Base-by-base conservation (phyloP, 371 early-diverging fungal species). In the Blakeslea trispora region DNA sequence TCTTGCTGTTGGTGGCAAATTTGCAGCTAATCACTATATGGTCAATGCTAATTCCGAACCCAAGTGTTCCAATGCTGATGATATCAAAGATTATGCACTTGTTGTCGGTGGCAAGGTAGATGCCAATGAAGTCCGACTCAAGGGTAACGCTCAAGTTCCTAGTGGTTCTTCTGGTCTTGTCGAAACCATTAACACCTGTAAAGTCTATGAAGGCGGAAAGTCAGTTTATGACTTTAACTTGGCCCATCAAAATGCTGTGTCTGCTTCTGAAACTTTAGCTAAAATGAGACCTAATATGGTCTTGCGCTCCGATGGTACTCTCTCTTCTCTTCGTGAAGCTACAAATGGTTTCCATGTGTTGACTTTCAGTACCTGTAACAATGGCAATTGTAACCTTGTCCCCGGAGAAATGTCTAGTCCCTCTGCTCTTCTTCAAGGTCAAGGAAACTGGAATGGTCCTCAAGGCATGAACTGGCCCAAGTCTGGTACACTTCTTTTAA, bases 381-480 rank as follows among this genome's bases (percentile, higher is more conserved):
- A 46, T 15, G 18, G 28, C 15, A 10, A 37, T 10, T 46, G 55
- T 17, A 8, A 18, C 18, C 22, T 24, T 21, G 28, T n/a, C 7
- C 40, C 40, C 13, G 45, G 37, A 6, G 14, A 45, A n/a, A 17
- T 55, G 22, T 55, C 46, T 22, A 11, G 46, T 23, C 39, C 45
- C 22, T 11, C 14, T 8, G 28, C 39, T 6, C 34, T 46, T 7
- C 17, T 55, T 22, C 37, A 37, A 22, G 45, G 18, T 15, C 0
- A 46, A 32, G 55, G 39, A 5, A 55, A 55, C 22, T 55, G 55
- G 55, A 55, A 55, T 55, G 55, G 55, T 46, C 46, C 55, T 14
- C 22, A 22, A 11, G 46, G 45, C 28, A 37, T 55, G 46, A 9
- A 13, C 31, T 55, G 45, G 24, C 45, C 46, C 15, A 10, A 22